Evolutionary conservation across 768 basidiomycete genomes (phyloP).

Genomic region (Artomyces pyxidatus): DNA sequence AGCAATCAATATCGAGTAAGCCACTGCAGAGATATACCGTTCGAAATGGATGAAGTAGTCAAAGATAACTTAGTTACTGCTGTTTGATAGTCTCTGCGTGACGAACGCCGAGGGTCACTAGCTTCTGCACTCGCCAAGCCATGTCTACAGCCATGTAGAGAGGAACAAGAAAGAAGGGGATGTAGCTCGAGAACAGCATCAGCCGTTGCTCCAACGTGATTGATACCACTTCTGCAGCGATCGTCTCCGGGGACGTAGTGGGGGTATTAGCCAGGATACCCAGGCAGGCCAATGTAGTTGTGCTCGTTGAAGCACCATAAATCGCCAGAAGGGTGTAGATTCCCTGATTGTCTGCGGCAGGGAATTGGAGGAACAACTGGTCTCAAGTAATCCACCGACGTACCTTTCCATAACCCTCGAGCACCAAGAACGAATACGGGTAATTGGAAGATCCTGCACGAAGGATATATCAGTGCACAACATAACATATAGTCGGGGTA

Average conservation of each 20-base stretch:
- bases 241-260: conserved; percentile 26
- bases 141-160: conserved; percentile 70
- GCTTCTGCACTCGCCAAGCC: conserved; percentile 27
- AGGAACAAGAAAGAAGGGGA: conserved; percentile 71
- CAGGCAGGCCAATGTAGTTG: conserved; percentile 71
- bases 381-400: background rate
- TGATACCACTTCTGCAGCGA: conserved; percentile 26
- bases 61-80: too few relatives aligned
- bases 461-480: background rate
- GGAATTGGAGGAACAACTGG: background rate
- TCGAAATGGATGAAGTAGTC: too few relatives aligned
- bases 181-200: conserved; percentile 57
- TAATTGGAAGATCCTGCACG: conserved; percentile 56
- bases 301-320: conserved; percentile 73
- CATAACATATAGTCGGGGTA: background rate
- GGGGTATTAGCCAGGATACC: conserved; percentile 49
- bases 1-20: too few relatives aligned
- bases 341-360: conserved; percentile 34
- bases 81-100: too few relatives aligned
- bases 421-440: conserved; percentile 72
- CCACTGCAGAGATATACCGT: too few relatives aligned
- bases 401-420: conserved; percentile 50
- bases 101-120: conserved; percentile 14
- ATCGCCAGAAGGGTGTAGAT: conserved; percentile 59
- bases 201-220: conserved; percentile 44